A percentile compares a stretch with the other conserved stretches of the same genome.
phyloP scores from a whole-genome alignment of 73 alveolate genomes.

The Tetrahymena thermophila region DNA sequence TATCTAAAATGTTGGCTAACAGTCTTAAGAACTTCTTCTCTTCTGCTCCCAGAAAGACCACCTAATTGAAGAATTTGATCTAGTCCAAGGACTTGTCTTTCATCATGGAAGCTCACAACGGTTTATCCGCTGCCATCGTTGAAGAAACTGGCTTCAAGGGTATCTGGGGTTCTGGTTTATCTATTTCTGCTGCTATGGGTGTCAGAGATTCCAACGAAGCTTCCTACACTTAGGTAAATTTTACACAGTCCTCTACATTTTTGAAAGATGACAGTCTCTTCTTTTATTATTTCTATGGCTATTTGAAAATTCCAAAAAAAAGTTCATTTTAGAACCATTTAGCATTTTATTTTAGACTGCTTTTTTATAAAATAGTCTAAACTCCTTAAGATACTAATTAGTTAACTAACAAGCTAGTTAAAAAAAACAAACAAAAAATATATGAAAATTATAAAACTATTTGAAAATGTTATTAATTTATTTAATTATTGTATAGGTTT shows the following conservation, averaged over 20 bases:
- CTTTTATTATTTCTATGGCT: constrained; percentile 4
- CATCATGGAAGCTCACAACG: constrained; percentile 79
- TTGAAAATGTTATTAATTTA: background rate
- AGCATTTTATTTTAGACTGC: background rate
- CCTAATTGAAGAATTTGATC: constrained; percentile 28
- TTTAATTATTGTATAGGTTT: constrained; percentile 15
- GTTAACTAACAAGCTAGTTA: background rate
- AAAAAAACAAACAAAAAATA: constrained; percentile 32
- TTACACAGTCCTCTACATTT: constrained; percentile 14
- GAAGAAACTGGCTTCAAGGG: constrained; percentile 67
- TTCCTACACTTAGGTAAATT: constrained; percentile 50
- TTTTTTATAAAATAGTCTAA: background rate
- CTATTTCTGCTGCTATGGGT: constrained; percentile 51
- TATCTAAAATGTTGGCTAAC: background rate
- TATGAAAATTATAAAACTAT: constrained; percentile 25
- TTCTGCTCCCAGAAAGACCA: constrained; percentile 44
- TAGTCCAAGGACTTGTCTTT: constrained; percentile 30
- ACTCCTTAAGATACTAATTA: background rate
- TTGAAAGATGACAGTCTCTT: constrained; percentile 47
- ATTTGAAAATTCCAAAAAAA: background rate
- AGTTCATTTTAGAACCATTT: background rate
- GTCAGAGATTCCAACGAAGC: constrained; percentile 61
- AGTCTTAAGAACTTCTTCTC: background rate
- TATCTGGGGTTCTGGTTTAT: constrained; percentile 56
- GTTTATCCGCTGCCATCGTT: constrained; percentile 65